Evolutionary conservation across 768 basidiomycete genomes (phyloP).

Genomic region (Trametes elegans): DNA sequence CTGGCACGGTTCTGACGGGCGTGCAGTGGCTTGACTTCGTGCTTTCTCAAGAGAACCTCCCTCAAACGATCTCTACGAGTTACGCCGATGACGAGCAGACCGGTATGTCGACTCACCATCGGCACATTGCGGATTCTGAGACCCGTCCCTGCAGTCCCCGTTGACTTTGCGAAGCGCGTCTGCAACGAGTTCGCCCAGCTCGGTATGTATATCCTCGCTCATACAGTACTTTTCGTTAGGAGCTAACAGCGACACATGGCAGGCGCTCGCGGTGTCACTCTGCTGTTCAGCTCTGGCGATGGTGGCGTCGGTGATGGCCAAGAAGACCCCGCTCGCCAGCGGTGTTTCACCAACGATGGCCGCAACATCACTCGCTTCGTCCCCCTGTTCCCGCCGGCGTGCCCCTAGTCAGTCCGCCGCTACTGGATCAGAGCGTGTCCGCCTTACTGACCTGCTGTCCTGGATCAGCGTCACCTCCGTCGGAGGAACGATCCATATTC

Average conservation of each 20-base stretch:
- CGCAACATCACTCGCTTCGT: conserved; percentile 50
- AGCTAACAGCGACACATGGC: background rate
- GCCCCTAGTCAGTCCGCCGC: conserved; percentile 39
- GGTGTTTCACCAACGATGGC: conserved; percentile 61
- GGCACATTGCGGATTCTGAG: conserved; percentile 33
- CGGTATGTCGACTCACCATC: conserved; percentile 36
- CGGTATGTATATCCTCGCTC: conserved; percentile 37
- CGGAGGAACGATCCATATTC: conserved; percentile 58
- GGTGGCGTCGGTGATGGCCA: conserved; percentile 66
- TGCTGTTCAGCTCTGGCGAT: conserved; percentile 68
- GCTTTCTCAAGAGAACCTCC: conserved; percentile 42
- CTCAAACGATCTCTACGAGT: conserved; percentile 67
- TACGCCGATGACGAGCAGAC: conserved; percentile 76
- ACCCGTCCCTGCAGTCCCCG: conserved; percentile 45
- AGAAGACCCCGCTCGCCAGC: conserved; percentile 47
- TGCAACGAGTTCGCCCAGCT: conserved; percentile 66
- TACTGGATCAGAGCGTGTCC: background rate
- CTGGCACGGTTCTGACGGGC: background rate
- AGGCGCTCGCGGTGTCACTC: conserved; percentile 65
- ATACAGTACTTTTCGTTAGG: too few relatives aligned
- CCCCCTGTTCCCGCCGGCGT: conserved; percentile 57
- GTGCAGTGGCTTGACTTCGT: conserved; percentile 62
- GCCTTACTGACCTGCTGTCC: background rate
- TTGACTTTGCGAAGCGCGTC: conserved; percentile 51
- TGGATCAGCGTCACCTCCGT: conserved; percentile 62